phyloP scores from a whole-genome alignment of 495 filamentous ascomycete genomes.

The Thermochaetoides thermophila region DNA sequence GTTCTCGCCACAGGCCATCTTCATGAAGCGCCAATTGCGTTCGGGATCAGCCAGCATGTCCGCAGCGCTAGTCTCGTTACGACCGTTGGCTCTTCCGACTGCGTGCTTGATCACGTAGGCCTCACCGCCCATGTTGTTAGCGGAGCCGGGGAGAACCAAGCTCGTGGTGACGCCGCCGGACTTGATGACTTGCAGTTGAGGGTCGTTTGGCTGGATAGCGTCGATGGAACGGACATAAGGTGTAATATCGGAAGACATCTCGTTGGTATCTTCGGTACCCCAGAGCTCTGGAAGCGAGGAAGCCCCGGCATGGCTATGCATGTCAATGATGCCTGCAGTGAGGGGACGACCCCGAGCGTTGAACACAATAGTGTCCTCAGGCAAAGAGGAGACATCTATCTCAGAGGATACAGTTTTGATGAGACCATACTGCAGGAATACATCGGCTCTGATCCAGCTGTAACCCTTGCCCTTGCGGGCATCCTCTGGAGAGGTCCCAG shows the following conservation, averaged over 20 bases:
- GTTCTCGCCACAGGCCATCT: conserved; percentile 62
- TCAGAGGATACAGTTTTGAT: conserved; percentile 25
- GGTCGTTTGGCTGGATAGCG: conserved; percentile 33
- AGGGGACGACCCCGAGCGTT: conserved; percentile 42
- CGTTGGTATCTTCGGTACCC: conserved; percentile 36
- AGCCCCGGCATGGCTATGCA: conserved; percentile 48
- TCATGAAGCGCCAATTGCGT: conserved; percentile 44
- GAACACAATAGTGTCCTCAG: conserved; percentile 27
- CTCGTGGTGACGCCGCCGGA: conserved; percentile 54
- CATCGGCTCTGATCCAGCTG: conserved; percentile 28
- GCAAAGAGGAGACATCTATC: conserved; percentile 18
- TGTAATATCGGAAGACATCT: conserved; percentile 35
- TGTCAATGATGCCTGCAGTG: conserved; percentile 50
- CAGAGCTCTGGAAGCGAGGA: conserved; percentile 25
- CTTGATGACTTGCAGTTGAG: conserved; percentile 44
- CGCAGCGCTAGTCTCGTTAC: conserved; percentile 35
- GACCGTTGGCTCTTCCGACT: conserved; percentile 29
- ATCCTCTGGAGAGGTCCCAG: conserved; percentile 25
- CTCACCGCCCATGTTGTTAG: conserved; percentile 55
- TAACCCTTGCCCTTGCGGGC: conserved; percentile 31
- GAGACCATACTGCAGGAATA: conserved; percentile 34
- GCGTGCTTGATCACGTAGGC: conserved; percentile 49
- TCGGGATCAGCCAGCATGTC: conserved; percentile 36
- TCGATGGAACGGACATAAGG: conserved; percentile 47
- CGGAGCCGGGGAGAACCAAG: conserved; percentile 47